Conservation (phyloP, 306 rosid species). For the Pyrus bretschneideri region DNA sequence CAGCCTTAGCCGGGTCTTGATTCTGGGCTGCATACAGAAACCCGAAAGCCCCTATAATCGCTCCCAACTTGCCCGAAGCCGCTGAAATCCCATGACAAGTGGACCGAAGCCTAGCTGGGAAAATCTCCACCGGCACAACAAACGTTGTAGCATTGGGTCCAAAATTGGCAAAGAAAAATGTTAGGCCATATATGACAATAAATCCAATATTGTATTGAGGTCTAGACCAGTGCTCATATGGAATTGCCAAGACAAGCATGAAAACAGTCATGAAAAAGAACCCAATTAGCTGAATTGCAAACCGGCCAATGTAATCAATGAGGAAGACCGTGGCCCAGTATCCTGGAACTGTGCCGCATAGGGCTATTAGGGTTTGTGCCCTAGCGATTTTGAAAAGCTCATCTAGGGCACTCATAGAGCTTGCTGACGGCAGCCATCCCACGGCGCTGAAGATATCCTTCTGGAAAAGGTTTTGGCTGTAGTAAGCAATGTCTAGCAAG, state of each 20-base stretch:
- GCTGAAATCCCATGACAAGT: conserved; percentile 68
- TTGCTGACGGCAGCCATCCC: conserved; percentile 43
- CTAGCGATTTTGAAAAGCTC: conserved; percentile 53
- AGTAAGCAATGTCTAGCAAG: conserved; percentile 61
- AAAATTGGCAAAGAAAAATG: conserved; percentile 73
- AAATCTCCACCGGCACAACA: conserved; percentile 56
- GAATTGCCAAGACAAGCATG: conserved; percentile 40
- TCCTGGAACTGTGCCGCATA: conserved; percentile 58
- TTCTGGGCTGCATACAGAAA: conserved; percentile 40
- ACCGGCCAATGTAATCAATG: conserved; percentile 51
- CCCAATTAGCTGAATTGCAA: conserved; percentile 48
- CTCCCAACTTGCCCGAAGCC: conserved; percentile 54
- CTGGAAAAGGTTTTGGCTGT: conserved; percentile 41
- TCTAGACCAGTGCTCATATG: conserved; percentile 28
- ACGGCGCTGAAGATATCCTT: conserved; percentile 57
- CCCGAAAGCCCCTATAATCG: conserved; percentile 58
- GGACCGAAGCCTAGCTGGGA: conserved; percentile 52
- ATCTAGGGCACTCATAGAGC: conserved; percentile 50
- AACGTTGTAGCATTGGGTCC: conserved; percentile 73
- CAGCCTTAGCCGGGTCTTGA: conserved; percentile 27
- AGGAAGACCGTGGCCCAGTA: conserved; percentile 62
- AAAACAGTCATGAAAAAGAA: conserved; percentile 48
- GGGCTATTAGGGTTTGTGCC: conserved; percentile 57
- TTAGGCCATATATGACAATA: conserved; percentile 40
- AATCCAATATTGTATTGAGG: conserved; percentile 23